phyloP scores from a whole-genome alignment of 2,329 filamentous ascomycete genomes.

The Alternaria atra region DNA sequence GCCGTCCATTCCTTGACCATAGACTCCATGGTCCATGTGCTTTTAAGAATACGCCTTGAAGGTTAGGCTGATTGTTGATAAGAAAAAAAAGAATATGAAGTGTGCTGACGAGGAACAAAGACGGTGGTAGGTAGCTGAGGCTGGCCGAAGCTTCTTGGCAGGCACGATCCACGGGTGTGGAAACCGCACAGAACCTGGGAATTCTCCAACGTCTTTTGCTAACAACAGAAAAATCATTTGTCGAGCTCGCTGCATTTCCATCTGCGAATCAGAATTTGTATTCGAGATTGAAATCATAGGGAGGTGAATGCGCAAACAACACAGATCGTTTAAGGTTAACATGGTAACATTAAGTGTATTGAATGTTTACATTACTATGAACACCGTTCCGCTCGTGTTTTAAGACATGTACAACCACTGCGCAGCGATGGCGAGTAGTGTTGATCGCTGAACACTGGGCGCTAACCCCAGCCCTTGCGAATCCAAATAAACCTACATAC shows the following conservation, averaged over 20 bases:
- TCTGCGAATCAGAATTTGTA: neutral
- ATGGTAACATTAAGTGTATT: neutral
- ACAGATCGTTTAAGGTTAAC: neutral
- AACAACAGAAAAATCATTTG: neutral
- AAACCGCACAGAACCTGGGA: neutral
- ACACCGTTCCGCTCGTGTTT: neutral
- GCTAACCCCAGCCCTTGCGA: constrained; percentile 24
- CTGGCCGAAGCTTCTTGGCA: constrained; percentile 18
- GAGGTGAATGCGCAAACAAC: neutral
- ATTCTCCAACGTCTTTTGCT: neutral
- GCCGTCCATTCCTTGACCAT: constrained; percentile 45
- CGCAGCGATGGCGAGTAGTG: constrained; percentile 16
- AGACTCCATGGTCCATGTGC: constrained; percentile 45
- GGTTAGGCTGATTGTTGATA: neutral
- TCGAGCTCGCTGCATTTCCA: neutral
- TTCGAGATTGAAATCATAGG: neutral
- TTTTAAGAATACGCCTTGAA: constrained; percentile 8
- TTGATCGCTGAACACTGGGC: constrained; percentile 20
- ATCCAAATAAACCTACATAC: constrained; percentile 18
- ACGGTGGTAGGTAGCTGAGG: constrained; percentile 12
- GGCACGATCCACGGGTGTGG: constrained; percentile 4
- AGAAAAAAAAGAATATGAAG: constrained; percentile 13
- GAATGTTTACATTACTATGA: neutral
- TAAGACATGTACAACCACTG: constrained; percentile 7
- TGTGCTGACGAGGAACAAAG: constrained; percentile 18